Percentiles rank a stretch among this genome's conserved stretches.
phyloP scores from a whole-genome alignment of 176 grass and related monocot genomes.

The Calamus simplicifolius region DNA sequence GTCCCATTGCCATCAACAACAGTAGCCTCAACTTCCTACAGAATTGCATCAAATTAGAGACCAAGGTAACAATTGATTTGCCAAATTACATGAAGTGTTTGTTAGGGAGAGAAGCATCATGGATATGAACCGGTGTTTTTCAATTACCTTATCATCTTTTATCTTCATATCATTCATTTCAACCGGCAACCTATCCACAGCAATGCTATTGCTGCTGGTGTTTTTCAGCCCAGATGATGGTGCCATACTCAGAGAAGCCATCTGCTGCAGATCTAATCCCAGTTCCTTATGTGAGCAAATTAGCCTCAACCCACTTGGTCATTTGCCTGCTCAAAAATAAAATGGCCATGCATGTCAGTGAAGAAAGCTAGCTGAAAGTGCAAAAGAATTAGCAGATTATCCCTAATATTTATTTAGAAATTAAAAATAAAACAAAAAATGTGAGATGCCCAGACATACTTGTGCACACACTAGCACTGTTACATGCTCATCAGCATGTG shows the following conservation, averaged over 20 bases:
- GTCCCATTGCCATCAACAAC: constrained; percentile 65
- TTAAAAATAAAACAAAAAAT: too few species aligned
- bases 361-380: too few species aligned
- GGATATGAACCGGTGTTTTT: not conserved
- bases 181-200: constrained; percentile 41
- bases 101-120: not conserved
- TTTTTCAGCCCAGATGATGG: constrained; percentile 35
- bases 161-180: constrained; percentile 72
- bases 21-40: constrained; percentile 57
- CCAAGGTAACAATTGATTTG: not conserved
- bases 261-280: constrained; percentile 2
- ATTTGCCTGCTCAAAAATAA: too few species aligned
- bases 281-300: not conserved
- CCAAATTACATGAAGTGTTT: too few species aligned
- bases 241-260: constrained; percentile 37
- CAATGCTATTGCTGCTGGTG: constrained; percentile 27
- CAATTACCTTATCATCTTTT: constrained; percentile 62
- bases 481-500: too few species aligned
- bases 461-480: too few species aligned
- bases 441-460: too few species aligned
- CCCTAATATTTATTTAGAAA: too few species aligned
- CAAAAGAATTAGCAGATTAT: too few species aligned
- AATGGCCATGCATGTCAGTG: too few species aligned
- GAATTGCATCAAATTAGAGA: not conserved
- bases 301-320: not conserved